Base-by-base conservation (phyloP, 2,329 filamentous ascomycete species). In the Fusarium albidum region DNA sequence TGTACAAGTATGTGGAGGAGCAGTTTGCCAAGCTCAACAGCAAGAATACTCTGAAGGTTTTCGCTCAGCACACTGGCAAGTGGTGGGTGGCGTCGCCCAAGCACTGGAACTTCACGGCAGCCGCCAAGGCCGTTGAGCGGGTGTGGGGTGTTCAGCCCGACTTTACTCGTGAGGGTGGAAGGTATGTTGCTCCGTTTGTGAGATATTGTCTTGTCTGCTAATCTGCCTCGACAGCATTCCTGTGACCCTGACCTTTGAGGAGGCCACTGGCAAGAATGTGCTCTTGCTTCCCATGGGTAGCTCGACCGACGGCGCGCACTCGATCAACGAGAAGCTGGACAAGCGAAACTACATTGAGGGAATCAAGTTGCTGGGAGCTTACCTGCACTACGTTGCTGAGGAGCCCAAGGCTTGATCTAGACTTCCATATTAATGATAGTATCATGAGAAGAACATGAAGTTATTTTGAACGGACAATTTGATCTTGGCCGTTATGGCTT, bases 81-180 rank as follows among this genome's bases (percentile, higher is more conserved):
- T 99, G 95, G 95, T 99, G 95, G 95, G 92, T 96, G 40, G 92
- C 96, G 39, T 93, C 90, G 71, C 94, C 95, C 26, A 95, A 96
- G 79, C 94, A 99, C 83, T 98, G 95, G 92, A 99, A 99, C 83
- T 99, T 98, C 78, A 85, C 87, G 26, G 94, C 94, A 21, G 95
- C 95, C 12, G 86, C 89, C 70, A 98, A 96, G 83, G 95, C 95
- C n/a, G 92, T 95, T 28, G 89, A 98, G 81, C 86, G 92, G 61
- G 95, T 99, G 31, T 99, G 92, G 85, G 91, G 91, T 47, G 89
- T 96, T 48, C 83, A 92, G 79, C 95, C 95, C 21, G 95, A 99
- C 77, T 89, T 96, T 76, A 99, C 95, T 33, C 86, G 95, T 59
- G 95, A 99, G 79, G 95, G 95, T 75, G 95, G 95, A 77, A 91